Percentiles rank a stretch among this genome's conserved stretches.
phyloP scores from a whole-genome alignment of 805 yeast species.

The Starmerella roubikii region DNA sequence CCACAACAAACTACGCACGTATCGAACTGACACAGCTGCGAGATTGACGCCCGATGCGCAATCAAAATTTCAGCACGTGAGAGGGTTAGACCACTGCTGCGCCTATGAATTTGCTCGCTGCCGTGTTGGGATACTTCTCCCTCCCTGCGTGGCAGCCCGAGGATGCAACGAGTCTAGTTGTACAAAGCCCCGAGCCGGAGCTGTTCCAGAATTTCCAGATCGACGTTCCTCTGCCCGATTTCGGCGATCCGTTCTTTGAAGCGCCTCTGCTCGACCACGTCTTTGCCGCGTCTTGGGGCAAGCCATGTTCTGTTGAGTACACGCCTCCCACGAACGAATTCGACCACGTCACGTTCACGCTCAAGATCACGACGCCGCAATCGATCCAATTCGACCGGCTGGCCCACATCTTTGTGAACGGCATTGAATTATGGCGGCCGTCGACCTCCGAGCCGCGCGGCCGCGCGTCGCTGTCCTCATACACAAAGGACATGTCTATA shows the following conservation, averaged over 20 bases:
- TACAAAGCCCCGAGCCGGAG: too few species aligned
- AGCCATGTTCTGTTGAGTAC: slow-evolving; percentile 23
- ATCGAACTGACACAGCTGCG: too few species aligned
- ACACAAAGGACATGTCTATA: slow-evolving; percentile 50
- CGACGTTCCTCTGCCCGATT: slow-evolving; percentile 7
- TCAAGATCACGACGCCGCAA: slow-evolving; percentile 23
- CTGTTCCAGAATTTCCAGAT: slow-evolving; percentile 6
- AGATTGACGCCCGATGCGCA: too few species aligned
- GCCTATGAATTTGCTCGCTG: slow-evolving; percentile 1
- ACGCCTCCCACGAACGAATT: slow-evolving; percentile 24
- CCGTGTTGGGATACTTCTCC: background rate
- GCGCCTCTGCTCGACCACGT: slow-evolving; percentile 17
- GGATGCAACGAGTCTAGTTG: too few species aligned
- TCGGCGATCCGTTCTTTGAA: slow-evolving; percentile 6
- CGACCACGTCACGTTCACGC: slow-evolving; percentile 24
- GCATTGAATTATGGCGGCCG: slow-evolving; percentile 58
- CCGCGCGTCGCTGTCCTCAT: slow-evolving; percentile 34
- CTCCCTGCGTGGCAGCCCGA: too few species aligned
- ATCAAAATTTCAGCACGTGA: background rate
- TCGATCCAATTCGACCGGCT: slow-evolving; percentile 31
- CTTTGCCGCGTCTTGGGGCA: slow-evolving; percentile 27
- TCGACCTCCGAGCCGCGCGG: slow-evolving; percentile 63
- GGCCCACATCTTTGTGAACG: slow-evolving; percentile 36
- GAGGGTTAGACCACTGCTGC: slow-evolving; percentile 1
- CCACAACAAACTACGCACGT: too few species aligned